A percentile compares a stretch with the other conserved stretches of the same genome.
phyloP scores from a whole-genome alignment of 768 basidiomycete species.

The Myochromella boudieri region DNA sequence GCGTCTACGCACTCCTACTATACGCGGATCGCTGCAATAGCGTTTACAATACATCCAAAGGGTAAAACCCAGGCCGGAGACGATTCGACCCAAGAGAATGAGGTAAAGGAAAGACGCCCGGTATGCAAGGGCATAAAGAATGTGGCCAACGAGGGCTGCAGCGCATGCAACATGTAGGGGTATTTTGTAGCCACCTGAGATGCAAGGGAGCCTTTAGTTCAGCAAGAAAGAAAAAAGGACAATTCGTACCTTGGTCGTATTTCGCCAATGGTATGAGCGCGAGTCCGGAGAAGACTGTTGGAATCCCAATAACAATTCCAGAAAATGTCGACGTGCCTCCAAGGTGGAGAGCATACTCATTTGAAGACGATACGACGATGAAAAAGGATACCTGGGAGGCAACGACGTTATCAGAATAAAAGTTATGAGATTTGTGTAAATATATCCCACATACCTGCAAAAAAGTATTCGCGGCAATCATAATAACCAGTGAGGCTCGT shows the following conservation, averaged over 20 bases:
- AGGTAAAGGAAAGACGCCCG: conserved; percentile 59
- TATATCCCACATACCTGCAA: conserved; percentile 21
- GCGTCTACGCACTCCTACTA: conserved; percentile 62
- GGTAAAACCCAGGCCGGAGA: conserved; percentile 59
- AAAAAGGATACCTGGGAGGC: conserved; percentile 73
- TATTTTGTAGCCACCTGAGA: conserved; percentile 49
- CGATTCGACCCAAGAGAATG: conserved; percentile 69
- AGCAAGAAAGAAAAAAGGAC: neutral
- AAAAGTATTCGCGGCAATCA: conserved; percentile 39
- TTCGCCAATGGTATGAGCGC: conserved; percentile 54
- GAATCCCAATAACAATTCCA: conserved; percentile 68
- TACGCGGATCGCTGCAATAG: conserved; percentile 69
- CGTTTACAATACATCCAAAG: conserved; percentile 69
- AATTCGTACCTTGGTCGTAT: conserved; percentile 50
- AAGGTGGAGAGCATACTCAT: conserved; percentile 58
- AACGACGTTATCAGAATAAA: too few relatives aligned
- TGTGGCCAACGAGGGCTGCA: conserved; percentile 51
- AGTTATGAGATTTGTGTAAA: too few relatives aligned
- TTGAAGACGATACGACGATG: conserved; percentile 66
- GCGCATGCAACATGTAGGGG: conserved; percentile 58
- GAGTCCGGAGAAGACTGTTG: conserved; percentile 59
- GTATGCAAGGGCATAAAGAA: conserved; percentile 65
- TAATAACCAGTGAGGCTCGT: conserved; percentile 41
- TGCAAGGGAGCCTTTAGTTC: neutral
- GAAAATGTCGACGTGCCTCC: conserved; percentile 73